A percentile compares a stretch with the other conserved stretches of the same genome.
phyloP scores from a whole-genome alignment of 306 rosid species.

The Ceratonia siliqua region DNA sequence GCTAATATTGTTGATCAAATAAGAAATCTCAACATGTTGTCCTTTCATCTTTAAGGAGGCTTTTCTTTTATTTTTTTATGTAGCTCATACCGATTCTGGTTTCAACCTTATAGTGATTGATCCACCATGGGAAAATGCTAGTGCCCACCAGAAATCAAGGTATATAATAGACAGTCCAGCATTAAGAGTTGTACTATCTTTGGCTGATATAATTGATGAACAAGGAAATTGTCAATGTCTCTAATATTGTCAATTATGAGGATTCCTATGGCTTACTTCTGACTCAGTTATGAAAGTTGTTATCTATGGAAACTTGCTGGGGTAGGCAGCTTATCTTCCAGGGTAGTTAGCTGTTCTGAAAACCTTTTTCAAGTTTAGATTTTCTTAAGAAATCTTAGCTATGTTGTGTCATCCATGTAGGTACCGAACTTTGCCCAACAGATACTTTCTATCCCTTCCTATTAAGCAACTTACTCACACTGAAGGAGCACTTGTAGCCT shows the following conservation, averaged over 20 bases:
- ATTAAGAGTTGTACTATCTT: not conserved
- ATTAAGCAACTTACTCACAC: slow-evolving; percentile 73
- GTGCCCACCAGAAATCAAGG: slow-evolving; percentile 85
- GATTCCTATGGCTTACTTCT: not conserved
- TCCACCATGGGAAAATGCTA: slow-evolving; percentile 99
- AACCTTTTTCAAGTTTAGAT: not conserved
- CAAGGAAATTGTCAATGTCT: not conserved
- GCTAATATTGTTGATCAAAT: not conserved
- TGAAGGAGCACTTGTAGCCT: slow-evolving; percentile 79
- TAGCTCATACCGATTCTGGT: slow-evolving; percentile 64
- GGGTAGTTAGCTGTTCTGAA: not conserved
- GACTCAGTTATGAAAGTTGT: slow-evolving; percentile 1
- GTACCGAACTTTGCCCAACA: slow-evolving; percentile 87
- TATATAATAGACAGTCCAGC: not conserved
- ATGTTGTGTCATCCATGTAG: slow-evolving; percentile 45
- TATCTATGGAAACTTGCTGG: slow-evolving; percentile 6
- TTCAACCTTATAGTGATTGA: slow-evolving; percentile 80
- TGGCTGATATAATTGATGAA: not conserved
- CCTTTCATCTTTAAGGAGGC: not conserved
- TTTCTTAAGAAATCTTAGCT: not conserved
- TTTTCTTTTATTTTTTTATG: slow-evolving; percentile 19
- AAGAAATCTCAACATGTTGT: not conserved
- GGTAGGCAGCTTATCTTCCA: slow-evolving; percentile 11
- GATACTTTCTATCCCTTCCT: slow-evolving; percentile 74
- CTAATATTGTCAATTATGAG: not conserved